Evolutionary conservation across 1,284 basidiomycete species (phyloP), one percentile per base, ranked within the genome.

Genomic region (Baeospora myosura): DNA sequence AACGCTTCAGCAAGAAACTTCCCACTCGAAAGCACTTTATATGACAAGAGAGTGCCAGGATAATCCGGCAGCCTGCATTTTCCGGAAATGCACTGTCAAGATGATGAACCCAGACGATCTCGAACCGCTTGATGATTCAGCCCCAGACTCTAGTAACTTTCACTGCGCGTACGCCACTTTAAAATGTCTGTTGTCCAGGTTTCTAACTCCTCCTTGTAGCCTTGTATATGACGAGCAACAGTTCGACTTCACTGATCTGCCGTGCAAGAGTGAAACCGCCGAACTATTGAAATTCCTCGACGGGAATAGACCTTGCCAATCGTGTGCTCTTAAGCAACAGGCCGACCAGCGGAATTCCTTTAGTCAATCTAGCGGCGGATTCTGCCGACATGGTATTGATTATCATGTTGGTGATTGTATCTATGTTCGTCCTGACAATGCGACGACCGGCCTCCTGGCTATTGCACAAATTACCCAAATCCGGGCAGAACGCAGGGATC

Each of bases 401-500:
- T 84, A 77, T 52, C 81, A 85, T 53, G 36, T 60, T 14, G 38
- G 66, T 44, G 81, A 84, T 49, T 81, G 74, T 50, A 66, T 81
- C 6, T 85, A 81, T 50, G 40, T 80, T 48, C 63, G 54, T 45
- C 62, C 50, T 23, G 35, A 22, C 2, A 25, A 14, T 7, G 17
- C 12, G 40, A 55, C 44, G 37, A 49, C 37, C 16, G 45, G 53
- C 0, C 53, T 74, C 2, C 65, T 78, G 38, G 53, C 60, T 3
- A 72, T 84, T 47, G 78, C 65, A 0, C 79, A 81, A 49, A 72
- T 85, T 36, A 49, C 59, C n/a, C 54, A 61, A 7, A 50, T 76
- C 20, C 49, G 51, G 17, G 49, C 51, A 12, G 51, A 54, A 49
- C 53, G 46, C 26, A 49, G 34, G 24, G 50, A 50, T 14, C 47